phyloP scores from a whole-genome alignment of 805 yeast genomes.

The Ascoidea rubescens region DNA sequence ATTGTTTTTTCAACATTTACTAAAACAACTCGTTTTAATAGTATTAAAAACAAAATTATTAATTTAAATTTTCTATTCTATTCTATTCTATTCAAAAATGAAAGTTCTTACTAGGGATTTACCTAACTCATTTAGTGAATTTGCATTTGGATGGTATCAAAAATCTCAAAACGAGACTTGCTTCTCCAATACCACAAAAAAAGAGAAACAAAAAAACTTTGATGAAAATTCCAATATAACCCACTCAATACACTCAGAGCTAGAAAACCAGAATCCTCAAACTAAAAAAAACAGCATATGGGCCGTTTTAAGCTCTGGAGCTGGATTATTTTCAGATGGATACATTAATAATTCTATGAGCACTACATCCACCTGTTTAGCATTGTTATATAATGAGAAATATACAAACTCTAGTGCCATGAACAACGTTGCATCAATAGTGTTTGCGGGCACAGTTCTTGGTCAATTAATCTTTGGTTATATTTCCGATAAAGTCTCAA shows the following conservation, averaged over 20 bases:
- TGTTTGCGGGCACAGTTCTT: slow-evolving; percentile 81
- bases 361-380: slow-evolving; percentile 60
- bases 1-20: not conserved
- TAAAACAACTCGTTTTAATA: too few relatives aligned
- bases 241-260: slow-evolving; percentile 4
- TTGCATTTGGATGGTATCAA: slow-evolving; percentile 27
- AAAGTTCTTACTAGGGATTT: slow-evolving; percentile 29
- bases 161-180: slow-evolving; percentile 30
- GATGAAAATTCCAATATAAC: slow-evolving; percentile 13
- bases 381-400: slow-evolving; percentile 47
- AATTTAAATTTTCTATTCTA: too few relatives aligned
- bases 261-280: slow-evolving; percentile 9
- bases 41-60: too few relatives aligned
- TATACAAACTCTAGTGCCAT: slow-evolving; percentile 56
- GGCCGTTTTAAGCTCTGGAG: slow-evolving; percentile 77
- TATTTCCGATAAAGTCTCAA: slow-evolving; percentile 63
- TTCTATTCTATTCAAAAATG: slow-evolving; percentile 6
- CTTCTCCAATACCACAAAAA: slow-evolving; percentile 16
- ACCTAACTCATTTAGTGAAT: slow-evolving; percentile 26
- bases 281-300: slow-evolving; percentile 21
- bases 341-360: slow-evolving; percentile 78
- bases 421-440: slow-evolving; percentile 73
- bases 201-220: slow-evolving; percentile 17
- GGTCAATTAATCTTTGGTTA: slow-evolving; percentile 79
- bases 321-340: slow-evolving; percentile 90